Evolutionary conservation across 805 yeast genomes (phyloP).

Genomic region (Cyberlindnera bimundalis): DNA sequence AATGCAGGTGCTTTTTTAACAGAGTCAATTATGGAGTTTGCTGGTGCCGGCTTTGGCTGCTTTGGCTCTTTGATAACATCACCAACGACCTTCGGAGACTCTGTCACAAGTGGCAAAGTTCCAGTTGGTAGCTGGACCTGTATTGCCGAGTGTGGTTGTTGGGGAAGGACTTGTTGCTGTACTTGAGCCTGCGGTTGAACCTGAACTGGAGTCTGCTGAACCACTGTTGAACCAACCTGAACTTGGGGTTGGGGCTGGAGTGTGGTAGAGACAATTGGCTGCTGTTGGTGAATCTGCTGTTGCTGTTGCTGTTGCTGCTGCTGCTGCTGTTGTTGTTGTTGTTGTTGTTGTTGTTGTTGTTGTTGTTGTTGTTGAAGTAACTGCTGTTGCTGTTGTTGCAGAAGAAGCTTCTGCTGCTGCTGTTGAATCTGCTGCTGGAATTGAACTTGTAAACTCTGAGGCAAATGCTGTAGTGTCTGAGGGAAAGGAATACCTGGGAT

Average conservation of each 20-base stretch:
- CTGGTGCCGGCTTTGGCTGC: constrained; percentile 24
- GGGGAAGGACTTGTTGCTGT: not conserved
- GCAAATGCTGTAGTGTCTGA: constrained; percentile 23
- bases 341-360: constrained; percentile 11
- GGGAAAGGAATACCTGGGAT: constrained; percentile 22
- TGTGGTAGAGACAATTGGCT: not conserved
- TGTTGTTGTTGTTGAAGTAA: constrained; percentile 12
- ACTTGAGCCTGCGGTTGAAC: not conserved
- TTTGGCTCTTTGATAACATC: constrained; percentile 7
- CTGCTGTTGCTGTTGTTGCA: constrained; percentile 22
- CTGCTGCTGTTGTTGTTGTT: constrained; percentile 6
- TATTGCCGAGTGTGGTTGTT: not conserved
- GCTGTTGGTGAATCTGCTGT: too few species aligned
- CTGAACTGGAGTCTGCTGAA: not conserved
- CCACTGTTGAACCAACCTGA: not conserved
- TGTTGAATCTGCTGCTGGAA: constrained; percentile 26
- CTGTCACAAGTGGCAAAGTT: not conserved
- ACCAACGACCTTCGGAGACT: not conserved
- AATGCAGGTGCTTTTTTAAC: constrained; percentile 23
- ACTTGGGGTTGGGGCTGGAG: constrained; percentile 6
- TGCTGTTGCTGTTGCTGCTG: too few species aligned
- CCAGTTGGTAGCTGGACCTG: not conserved
- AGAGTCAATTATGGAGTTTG: constrained; percentile 21
- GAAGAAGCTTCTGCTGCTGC: constrained; percentile 20
- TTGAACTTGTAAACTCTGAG: constrained; percentile 23